phyloP scores from a whole-genome alignment of 805 yeast genomes.

The Candida odintsovae region DNA sequence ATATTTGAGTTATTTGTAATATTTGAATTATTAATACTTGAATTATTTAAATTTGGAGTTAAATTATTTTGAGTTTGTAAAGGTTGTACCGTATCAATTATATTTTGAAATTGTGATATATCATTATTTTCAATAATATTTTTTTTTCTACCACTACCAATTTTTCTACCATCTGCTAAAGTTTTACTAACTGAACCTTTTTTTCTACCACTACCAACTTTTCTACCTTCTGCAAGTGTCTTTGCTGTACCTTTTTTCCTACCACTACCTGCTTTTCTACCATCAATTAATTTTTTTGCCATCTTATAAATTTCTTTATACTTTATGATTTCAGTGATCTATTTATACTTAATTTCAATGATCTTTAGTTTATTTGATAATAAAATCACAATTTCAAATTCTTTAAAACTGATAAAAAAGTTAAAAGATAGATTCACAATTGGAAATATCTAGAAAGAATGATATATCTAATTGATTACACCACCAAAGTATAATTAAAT shows the following conservation, averaged over 20 bases:
- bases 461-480: no score
- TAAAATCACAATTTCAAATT: no score
- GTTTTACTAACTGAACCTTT: slow-evolving; percentile 22
- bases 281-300: slow-evolving; percentile 26
- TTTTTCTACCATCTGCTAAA: slow-evolving; percentile 21
- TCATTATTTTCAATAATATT: not conserved
- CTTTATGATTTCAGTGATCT: no score
- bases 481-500: no score
- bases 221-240: slow-evolving; percentile 24
- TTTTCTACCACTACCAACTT: slow-evolving; percentile 24
- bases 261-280: slow-evolving; percentile 25
- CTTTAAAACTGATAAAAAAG: no score
- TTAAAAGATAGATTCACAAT: no score
- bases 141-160: slow-evolving; percentile 24
- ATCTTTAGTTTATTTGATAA: no score
- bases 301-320: slow-evolving; percentile 3
- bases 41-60: no score
- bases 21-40: not conserved
- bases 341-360: no score
- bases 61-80: no score
- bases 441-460: no score
- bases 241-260: slow-evolving; percentile 25
- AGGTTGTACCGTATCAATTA: not conserved
- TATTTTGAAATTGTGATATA: not conserved
- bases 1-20: not conserved